These are phyloP conservation scores for Cryptosporidium viatorum DNA, from an alignment of 169 alveolate genomes.

Conservation along the genomic window DNA sequence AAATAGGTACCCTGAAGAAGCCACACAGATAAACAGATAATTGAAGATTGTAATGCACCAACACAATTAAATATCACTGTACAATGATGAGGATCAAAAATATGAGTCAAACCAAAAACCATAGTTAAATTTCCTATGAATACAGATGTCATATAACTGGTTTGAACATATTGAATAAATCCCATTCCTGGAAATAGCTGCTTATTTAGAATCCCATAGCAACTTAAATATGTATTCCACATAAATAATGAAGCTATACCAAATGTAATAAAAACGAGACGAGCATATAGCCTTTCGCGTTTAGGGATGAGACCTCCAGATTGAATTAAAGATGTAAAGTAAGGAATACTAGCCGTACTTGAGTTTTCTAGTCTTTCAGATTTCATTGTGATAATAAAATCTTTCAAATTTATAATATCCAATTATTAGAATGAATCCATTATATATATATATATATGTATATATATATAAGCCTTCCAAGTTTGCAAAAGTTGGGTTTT, in stretches of 20 bases:
- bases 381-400: background rate
- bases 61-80: constrained; percentile 59
- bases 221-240: constrained; percentile 67
- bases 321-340: constrained; percentile 6
- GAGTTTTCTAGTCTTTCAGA: constrained; percentile 44
- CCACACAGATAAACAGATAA: constrained; percentile 51
- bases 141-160: constrained; percentile 69
- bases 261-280: constrained; percentile 48
- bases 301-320: constrained; percentile 40
- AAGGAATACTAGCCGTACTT: constrained; percentile 31
- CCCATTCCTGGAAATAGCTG: constrained; percentile 71
- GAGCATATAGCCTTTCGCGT: constrained; percentile 49
- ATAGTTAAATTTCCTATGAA: constrained; percentile 63
- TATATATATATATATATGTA: no score
- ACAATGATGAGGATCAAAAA: constrained; percentile 71
- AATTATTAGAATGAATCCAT: background rate
- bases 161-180: constrained; percentile 58
- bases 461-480: background rate
- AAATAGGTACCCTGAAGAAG: constrained; percentile 32
- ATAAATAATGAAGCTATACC: constrained; percentile 65
- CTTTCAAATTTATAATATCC: background rate
- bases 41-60: constrained; percentile 69
- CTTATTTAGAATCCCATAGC: constrained; percentile 49
- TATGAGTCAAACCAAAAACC: constrained; percentile 69
- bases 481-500: background rate